These are phyloP conservation scores for Penicillium odoratum DNA, from an alignment of 495 filamentous ascomycete species.

Conservation along the genomic window DNA sequence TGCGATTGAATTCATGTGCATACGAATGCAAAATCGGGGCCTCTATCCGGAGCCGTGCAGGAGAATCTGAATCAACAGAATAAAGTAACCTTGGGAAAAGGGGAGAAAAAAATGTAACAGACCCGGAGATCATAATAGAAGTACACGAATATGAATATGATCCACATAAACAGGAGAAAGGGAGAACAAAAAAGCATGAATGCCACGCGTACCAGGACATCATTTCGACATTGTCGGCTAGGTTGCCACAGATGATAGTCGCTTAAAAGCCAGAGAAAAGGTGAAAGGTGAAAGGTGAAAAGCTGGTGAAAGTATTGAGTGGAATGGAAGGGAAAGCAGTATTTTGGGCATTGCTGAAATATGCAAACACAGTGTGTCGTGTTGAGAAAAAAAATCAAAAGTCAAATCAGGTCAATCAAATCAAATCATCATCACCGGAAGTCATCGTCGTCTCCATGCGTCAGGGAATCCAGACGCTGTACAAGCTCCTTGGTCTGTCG, in stretches of 20 bases:
- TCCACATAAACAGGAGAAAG: constrained; percentile 10
- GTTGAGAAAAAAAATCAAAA: background rate
- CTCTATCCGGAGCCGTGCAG: constrained; percentile 9
- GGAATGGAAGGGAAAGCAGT: background rate
- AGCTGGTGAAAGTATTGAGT: constrained; percentile 5
- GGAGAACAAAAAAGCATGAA: constrained; percentile 22
- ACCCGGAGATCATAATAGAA: constrained; percentile 15
- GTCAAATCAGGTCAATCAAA: constrained; percentile 10
- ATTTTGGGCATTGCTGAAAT: background rate
- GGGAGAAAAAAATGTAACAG: constrained; percentile 5
- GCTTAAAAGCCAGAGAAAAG: constrained; percentile 32
- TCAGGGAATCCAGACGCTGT: constrained; percentile 40
- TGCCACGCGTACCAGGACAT: constrained; percentile 38
- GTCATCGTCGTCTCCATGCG: constrained; percentile 42
- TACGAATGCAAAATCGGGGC: constrained; percentile 6
- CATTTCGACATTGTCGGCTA: constrained; percentile 46
- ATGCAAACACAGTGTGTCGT: background rate
- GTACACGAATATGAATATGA: constrained; percentile 1
- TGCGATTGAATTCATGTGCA: constrained; percentile 16
- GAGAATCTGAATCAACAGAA: constrained; percentile 16
- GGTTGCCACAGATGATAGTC: constrained; percentile 42
- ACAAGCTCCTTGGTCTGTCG: constrained; percentile 77
- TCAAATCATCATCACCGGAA: constrained; percentile 33
- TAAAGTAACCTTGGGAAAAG: background rate
- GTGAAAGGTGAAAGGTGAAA: constrained; percentile 9